Evolutionary conservation across 78 protist species (phyloP).

Genomic region (Dictyostelium brefeldianum): DNA sequence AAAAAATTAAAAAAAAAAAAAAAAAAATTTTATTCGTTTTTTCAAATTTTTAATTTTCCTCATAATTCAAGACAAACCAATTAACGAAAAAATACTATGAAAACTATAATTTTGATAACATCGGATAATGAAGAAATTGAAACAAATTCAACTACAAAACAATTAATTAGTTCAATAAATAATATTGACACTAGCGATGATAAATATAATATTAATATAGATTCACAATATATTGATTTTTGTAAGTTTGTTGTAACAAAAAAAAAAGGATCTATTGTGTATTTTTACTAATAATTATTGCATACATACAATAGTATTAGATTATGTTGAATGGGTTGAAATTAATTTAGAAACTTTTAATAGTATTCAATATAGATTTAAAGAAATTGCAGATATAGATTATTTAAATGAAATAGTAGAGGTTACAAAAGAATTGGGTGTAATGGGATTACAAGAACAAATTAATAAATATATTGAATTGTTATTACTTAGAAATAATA

Average conservation of each 20-base stretch:
- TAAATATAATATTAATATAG: slow-evolving; percentile 7
- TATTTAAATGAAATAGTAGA: slow-evolving; percentile 8
- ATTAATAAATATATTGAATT: not conserved
- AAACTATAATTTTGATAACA: not conserved
- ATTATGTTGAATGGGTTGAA: slow-evolving; percentile 38
- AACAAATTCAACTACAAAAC: not conserved
- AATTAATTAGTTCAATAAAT: slow-evolving; percentile 5
- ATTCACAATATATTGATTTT: slow-evolving; percentile 41
- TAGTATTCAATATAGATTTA: slow-evolving; percentile 12
- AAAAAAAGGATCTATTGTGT: too few relatives aligned
- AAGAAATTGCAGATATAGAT: not conserved
- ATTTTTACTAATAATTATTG: not conserved
- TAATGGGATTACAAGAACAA: slow-evolving; percentile 1
- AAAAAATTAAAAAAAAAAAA: not conserved
- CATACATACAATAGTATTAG: slow-evolving; percentile 4
- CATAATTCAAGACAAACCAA: not conserved
- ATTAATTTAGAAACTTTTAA: slow-evolving; percentile 9
- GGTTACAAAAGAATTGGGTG: not conserved
- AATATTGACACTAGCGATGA: not conserved
- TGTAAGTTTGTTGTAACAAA: too few relatives aligned
- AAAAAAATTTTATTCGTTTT: not conserved
- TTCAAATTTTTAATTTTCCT: too few relatives aligned
- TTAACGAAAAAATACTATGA: not conserved
- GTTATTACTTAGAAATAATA: not conserved
- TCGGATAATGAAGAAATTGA: slow-evolving; percentile 20